Conservation (phyloP, 2,329 filamentous ascomycete genomes). For the Verticillium dahliae region DNA sequence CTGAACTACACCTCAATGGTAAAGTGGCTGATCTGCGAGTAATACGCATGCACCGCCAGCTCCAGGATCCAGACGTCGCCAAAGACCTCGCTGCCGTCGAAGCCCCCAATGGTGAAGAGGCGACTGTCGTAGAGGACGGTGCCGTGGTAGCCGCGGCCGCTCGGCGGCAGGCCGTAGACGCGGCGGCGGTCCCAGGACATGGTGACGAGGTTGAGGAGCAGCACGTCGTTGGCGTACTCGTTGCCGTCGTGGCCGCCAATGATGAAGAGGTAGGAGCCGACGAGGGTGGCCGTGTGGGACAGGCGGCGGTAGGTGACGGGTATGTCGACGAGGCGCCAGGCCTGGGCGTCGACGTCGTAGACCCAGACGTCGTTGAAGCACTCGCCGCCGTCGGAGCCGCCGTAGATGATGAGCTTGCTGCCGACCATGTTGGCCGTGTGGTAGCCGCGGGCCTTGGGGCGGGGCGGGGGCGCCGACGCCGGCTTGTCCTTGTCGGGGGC, state of each 20-base stretch:
- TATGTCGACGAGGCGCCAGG: conserved; percentile 54
- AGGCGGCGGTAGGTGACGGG: conserved; percentile 57
- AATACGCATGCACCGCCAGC: conserved; percentile 64
- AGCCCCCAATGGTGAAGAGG: conserved; percentile 58
- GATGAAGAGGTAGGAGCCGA: conserved; percentile 64
- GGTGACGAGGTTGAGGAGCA: conserved; percentile 63
- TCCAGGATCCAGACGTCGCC: conserved; percentile 62
- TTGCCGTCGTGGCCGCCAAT: conserved; percentile 64
- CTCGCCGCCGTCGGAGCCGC: conserved; percentile 63
- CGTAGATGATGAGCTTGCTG: conserved; percentile 65
- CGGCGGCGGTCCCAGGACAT: conserved; percentile 67
- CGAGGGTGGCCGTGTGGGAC: conserved; percentile 62
- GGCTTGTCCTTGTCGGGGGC: conserved; percentile 30
- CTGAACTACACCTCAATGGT: conserved; percentile 53
- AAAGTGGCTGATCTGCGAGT: conserved; percentile 68
- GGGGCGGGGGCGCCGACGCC: conserved; percentile 23
- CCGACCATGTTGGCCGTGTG: conserved; percentile 70
- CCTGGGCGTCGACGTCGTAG: conserved; percentile 57
- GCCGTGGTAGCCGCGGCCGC: conserved; percentile 60
- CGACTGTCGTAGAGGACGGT: conserved; percentile 60
- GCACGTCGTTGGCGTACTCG: conserved; percentile 63
- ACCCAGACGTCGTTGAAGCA: conserved; percentile 71
- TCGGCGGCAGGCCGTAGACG: conserved; percentile 57
- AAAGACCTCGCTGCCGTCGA: conserved; percentile 63
- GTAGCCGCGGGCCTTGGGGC: conserved; percentile 60